Evolutionary conservation across 2,329 filamentous ascomycete species (phyloP), one percentile per base, ranked within the genome.

Genomic region (Paramyrothecium roridum): DNA sequence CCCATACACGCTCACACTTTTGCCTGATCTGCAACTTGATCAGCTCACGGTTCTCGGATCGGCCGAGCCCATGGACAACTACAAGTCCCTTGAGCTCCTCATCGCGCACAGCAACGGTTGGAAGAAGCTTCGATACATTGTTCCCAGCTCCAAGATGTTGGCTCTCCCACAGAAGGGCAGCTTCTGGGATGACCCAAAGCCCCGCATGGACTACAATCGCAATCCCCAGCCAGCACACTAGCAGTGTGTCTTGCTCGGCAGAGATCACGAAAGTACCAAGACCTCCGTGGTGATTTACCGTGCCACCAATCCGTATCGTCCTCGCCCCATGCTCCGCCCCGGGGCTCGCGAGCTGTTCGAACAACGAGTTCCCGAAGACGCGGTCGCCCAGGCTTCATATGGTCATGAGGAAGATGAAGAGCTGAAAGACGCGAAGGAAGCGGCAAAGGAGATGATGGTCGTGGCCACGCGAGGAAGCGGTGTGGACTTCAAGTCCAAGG

Each of bases 61-160:
- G 26, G 6, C 6, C 26, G 26, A 30, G 6, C 6, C 26, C 26
- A 30, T 30, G 26, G 26, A 10, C 6, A 30, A 30, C 26, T 30
- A 30, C 26, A 30, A 30, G 26, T 30, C 26, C 10, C 10, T 30
- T 17, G 37, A 56, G 43, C 22, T 17, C 8, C 54, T 58, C 4
- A 34, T 59, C 19, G 21, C 20, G 20, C 19, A 55, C 7, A 46
- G 56, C 17, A 11, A 8, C 26, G 58, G 58, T 4, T 59, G 58
- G 56, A 58, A 55, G 19, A 52, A 59, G 40, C 56, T 59, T 3
- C 53, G 54, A 12, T 59, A 53, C 22, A 50, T 59, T 21, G 52
- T 26, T 52, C 50, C 52, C 23, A 33, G 19, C 23, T 2, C 56
- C n/a, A 33, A 57, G 3, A 56, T 49, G 17, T 59, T 49, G 33